Base-by-base conservation (phyloP, 2,329 filamentous ascomycete species). In the Trichoderma koningiopsis region DNA sequence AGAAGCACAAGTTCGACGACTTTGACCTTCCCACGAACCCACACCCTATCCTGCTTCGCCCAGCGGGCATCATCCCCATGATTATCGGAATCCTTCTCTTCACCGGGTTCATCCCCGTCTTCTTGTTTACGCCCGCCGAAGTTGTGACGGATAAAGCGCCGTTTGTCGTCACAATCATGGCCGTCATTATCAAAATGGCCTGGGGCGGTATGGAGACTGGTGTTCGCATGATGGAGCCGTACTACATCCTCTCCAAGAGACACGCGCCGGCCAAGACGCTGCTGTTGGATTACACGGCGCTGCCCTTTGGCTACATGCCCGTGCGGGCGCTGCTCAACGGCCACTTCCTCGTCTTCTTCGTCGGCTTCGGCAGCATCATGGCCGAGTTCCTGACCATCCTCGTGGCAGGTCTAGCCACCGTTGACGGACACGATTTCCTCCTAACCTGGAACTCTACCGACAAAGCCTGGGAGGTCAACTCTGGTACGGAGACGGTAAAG, bases 211-310 rank as follows among this genome's bases (percentile, higher is more conserved):
- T 93, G 71, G 91, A 93, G 74, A 89, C 87, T 68, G 86, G 89
- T 31, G 84, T 92, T 58, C 88, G 91, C 53, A 89, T 92, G 84
- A 87, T 92, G 78, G 90, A 93, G 77, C 91, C 91, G 2, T 93
- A 91, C 75, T 92, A 90, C 76, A 87, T 92, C 70, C 85, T 93
- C 2, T 90, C 87, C 16, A 83, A 83, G 64, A 86, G 91, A 4
- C 87, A 91, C 72, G 90, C 91, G 4, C 86, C 88, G 0, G 83
- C 90, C 7, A 87, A 84, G 72, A 90, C 88, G 2, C 84, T 93
- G 7, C 89, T 88, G 0, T 85, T 93, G 11, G 91, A 93, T 78
- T 93, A 93, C 77, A 91, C 89, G 0, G 89, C 89, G 33, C 86
- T 91, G 73, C 89, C 91, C 5, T 92, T 91, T 65, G 87, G 87